Conservation (phyloP, 495 filamentous ascomycete species). For the Penicillium nucicola region DNA sequence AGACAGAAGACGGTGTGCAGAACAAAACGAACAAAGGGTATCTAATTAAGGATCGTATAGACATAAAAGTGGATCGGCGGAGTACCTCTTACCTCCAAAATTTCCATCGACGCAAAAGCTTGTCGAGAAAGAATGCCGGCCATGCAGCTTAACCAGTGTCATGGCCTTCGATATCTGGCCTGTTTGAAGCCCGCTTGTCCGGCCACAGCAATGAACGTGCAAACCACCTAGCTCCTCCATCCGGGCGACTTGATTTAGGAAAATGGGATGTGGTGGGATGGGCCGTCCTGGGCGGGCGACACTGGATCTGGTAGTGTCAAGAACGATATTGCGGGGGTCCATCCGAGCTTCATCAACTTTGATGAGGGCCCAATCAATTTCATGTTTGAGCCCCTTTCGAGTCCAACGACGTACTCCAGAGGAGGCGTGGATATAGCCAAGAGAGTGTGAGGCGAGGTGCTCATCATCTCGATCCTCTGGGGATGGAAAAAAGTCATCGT, state of each 20-base stretch:
- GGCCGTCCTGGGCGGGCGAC: conserved; percentile 10
- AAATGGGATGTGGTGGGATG: conserved; percentile 30
- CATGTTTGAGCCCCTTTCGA: conserved; percentile 67
- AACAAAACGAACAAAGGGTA: conserved; percentile 24
- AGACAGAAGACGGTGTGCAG: conserved; percentile 3
- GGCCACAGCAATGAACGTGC: conserved; percentile 84
- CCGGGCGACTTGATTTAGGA: conserved; percentile 40
- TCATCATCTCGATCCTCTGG: conserved; percentile 63
- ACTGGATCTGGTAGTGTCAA: conserved; percentile 39
- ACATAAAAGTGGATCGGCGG: conserved; percentile 23
- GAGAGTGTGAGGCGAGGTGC: conserved; percentile 70
- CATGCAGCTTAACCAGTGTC: conserved; percentile 77
- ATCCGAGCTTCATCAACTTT: conserved; percentile 70
- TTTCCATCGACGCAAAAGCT: conserved; percentile 76
- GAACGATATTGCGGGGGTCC: conserved; percentile 65
- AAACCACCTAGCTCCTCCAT: conserved; percentile 62
- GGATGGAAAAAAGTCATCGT: conserved; percentile 69
- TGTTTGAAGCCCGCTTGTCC: conserved; percentile 78
- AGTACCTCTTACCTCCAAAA: conserved; percentile 56
- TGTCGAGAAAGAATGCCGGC: conserved; percentile 73
- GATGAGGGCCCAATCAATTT: conserved; percentile 95
- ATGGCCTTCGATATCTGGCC: conserved; percentile 73
- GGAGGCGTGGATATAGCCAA: conserved; percentile 85
- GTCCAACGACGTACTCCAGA: conserved; percentile 76
- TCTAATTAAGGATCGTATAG: conserved; percentile 30